Percentiles rank a stretch among this genome's conserved stretches.
These are phyloP conservation scores for Solanum chmielewskii DNA, from an alignment of 257 asterid genomes.

Conservation along the genomic window DNA sequence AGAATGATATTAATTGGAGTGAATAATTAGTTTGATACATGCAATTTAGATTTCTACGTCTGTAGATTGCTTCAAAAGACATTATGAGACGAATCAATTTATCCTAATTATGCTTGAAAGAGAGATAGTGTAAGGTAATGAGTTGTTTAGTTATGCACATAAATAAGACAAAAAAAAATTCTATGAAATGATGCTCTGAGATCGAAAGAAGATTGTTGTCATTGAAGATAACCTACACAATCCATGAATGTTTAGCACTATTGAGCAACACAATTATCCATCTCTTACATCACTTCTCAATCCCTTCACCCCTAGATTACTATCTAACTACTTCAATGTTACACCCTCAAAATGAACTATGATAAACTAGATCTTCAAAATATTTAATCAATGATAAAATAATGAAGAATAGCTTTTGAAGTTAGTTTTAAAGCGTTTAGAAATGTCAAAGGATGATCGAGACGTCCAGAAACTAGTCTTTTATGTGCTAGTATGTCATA, in stretches of 20 bases:
- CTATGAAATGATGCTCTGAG: neutral
- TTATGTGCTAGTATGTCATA: too few relatives aligned
- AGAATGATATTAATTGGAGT: too few relatives aligned
- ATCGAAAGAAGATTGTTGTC: neutral
- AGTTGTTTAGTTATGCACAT: neutral
- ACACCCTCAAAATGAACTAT: too few relatives aligned
- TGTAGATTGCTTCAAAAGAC: neutral
- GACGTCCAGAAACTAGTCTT: too few relatives aligned
- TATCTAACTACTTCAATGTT: too few relatives aligned
- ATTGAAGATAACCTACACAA: neutral
- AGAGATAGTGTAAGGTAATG: neutral
- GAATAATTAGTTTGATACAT: neutral
- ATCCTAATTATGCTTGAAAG: neutral
- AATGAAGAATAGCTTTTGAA: too few relatives aligned
- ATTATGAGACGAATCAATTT: neutral
- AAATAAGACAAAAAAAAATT: too few relatives aligned
- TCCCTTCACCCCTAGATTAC: neutral
- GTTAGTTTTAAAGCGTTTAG: too few relatives aligned
- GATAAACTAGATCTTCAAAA: too few relatives aligned
- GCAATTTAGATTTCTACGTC: neutral
- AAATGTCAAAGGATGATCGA: too few relatives aligned
- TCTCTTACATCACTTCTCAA: neutral
- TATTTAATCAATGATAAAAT: too few relatives aligned
- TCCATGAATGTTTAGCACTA: neutral
- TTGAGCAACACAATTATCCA: neutral